Evolutionary conservation across 148 eudicot genomes (phyloP), one percentile per base, ranked within the genome.

Genomic region (Diospyros kaki): DNA sequence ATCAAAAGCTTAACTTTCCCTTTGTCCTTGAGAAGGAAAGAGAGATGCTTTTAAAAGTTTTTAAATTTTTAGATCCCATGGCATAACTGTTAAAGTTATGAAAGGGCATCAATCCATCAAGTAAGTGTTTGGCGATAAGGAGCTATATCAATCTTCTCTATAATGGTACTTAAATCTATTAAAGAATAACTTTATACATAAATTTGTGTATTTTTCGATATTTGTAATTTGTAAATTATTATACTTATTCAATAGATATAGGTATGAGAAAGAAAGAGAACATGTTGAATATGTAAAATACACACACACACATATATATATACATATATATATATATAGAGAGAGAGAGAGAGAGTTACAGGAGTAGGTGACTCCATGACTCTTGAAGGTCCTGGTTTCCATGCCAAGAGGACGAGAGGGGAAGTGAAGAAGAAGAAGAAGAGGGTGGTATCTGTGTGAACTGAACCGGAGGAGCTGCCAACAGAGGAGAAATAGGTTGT

Each of bases 341-440:
- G 28, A 28, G 28, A 28, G 28, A 77, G 78, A 76, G 68, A 66
- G 66, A 73, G 71, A 71, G 43, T 81, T 90, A 93, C 97, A 89
- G 61, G 79, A 89, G 86, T 50, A 93, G 87, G 81, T 88, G 93
- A 78, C 91, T 90, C 87, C 88, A 89, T 71, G 93, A 86, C 71
- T 89, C 91, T 1, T 81, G 95, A 76, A 86, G 73, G 43, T 84
- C 89, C 2, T 89, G 88, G 55, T 76, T 68, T 28, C 77, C 81
- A 70, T 59, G 79, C 83, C 87, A 86, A 73, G 85, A 82, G 60
- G 84, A 84, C 42, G 73, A 76, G 66, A 80, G 43, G 39, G 76
- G 53, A 53, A 81, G 51, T 51, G 84, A 76, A 66, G 83, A 72
- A 71, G 72, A 78, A 69, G 81, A 39, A 14, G 75, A n/a, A 40